A percentile compares a stretch with the other conserved stretches of the same genome.
phyloP scores from a whole-genome alignment of 441 rosid genomes.

The Monsonia emarginata region DNA sequence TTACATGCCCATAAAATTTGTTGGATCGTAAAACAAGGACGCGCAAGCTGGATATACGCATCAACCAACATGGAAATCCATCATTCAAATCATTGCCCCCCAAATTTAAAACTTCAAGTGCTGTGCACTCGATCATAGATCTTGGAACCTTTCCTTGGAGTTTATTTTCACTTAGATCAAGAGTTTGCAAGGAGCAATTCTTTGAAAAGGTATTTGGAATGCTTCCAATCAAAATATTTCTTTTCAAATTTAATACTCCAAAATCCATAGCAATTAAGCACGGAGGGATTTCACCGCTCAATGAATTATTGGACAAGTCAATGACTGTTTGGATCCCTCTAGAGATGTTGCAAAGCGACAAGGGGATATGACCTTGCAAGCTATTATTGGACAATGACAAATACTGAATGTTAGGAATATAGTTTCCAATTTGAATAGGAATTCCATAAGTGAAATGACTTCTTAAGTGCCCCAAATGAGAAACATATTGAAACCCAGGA shows the following conservation, averaged over 20 bases:
- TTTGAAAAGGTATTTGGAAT: neutral
- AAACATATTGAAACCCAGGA: too few species aligned
- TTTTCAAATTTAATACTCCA: neutral
- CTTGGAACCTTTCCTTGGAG: neutral
- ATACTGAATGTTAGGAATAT: neutral
- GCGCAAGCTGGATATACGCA: neutral
- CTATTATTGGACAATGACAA: neutral
- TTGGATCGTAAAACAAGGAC: neutral
- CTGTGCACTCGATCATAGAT: neutral
- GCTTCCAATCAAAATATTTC: neutral
- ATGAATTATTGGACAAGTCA: constrained; percentile 1
- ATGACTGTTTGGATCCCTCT: neutral
- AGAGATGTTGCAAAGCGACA: neutral
- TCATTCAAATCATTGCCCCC: constrained; percentile 1
- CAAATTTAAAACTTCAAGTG: neutral
- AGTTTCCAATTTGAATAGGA: neutral
- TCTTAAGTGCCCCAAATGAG: neutral
- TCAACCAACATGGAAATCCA: neutral
- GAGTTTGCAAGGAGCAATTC: neutral
- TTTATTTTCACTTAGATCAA: neutral
- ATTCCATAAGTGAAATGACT: neutral
- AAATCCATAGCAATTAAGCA: neutral
- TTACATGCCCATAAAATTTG: neutral
- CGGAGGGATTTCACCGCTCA: neutral
- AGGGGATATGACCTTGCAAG: neutral